Conservation (phyloP, 805 yeast genomes). For the Candida tammaniensis region DNA sequence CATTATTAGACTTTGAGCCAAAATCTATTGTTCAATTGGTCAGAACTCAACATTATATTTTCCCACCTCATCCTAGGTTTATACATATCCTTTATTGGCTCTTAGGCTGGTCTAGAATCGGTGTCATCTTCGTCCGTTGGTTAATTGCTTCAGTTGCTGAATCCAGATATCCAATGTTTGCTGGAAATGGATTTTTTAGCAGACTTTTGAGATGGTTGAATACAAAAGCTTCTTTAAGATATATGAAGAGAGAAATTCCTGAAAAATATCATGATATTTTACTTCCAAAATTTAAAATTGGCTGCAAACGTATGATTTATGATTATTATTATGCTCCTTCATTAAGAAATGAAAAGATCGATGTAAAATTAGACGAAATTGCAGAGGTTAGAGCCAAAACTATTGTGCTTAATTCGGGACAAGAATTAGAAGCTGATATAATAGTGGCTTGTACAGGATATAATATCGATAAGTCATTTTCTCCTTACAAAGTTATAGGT, state of each 20-base stretch:
- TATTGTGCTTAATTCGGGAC: conserved; percentile 27
- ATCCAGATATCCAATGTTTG: conserved; percentile 32
- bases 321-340: conserved; percentile 36
- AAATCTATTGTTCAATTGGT: conserved; percentile 30
- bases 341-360: conserved; percentile 28
- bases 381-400: conserved; percentile 24
- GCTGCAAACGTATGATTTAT: conserved; percentile 40
- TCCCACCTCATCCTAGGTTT: conserved; percentile 34
- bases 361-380: conserved; percentile 14
- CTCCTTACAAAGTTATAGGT: conserved; percentile 23
- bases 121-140: conserved; percentile 26
- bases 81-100: conserved; percentile 20
- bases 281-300: conserved; percentile 38
- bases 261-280: conserved; percentile 29
- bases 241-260: conserved; percentile 30
- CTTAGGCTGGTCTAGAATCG: conserved; percentile 24
- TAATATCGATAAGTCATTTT: conserved; percentile 19
- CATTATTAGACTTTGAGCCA: conserved; percentile 23
- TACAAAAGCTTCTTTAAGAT: conserved; percentile 16
- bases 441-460: conserved; percentile 45
- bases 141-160: conserved; percentile 31
- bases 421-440: conserved; percentile 30
- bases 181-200: conserved; percentile 26
- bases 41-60: conserved; percentile 35
- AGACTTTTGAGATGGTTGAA: conserved; percentile 25